phyloP scores from a whole-genome alignment of 345 rosid species.

The Acer yangbiense region DNA sequence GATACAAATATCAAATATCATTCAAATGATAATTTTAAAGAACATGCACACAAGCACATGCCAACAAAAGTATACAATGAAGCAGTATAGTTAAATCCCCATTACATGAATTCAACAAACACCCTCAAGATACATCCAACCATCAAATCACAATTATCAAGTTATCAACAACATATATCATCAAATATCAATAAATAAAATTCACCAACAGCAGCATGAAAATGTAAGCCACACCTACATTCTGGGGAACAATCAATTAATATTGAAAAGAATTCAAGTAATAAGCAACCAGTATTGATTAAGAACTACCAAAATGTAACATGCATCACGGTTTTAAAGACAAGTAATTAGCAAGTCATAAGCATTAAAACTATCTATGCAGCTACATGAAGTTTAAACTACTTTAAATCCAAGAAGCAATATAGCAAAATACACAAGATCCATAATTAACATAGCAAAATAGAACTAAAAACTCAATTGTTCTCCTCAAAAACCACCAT shows the following conservation, averaged over 20 bases:
- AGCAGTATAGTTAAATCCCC: not conserved
- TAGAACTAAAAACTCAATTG: not conserved
- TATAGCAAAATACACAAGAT: not conserved
- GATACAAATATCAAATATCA: not conserved
- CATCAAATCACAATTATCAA: not conserved
- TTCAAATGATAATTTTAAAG: not conserved
- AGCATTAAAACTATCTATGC: not conserved
- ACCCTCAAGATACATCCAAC: not conserved
- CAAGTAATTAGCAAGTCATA: not conserved
- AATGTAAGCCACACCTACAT: not conserved
- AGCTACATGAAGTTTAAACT: not conserved
- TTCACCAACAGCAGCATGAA: not conserved
- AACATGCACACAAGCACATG: not conserved
- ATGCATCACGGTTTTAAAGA: not conserved
- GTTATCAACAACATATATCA: not conserved
- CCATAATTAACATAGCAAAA: not conserved
- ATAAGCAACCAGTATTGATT: not conserved
- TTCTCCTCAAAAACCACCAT: not conserved
- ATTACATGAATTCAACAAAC: not conserved
- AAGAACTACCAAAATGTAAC: not conserved
- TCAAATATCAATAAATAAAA: not conserved
- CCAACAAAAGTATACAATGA: not conserved
- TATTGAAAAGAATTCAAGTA: not conserved
- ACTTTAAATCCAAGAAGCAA: not conserved
- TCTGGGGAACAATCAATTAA: not conserved